These are phyloP conservation scores for Gastrodia elata DNA, from an alignment of 106 monocot species.

Conservation along the genomic window DNA sequence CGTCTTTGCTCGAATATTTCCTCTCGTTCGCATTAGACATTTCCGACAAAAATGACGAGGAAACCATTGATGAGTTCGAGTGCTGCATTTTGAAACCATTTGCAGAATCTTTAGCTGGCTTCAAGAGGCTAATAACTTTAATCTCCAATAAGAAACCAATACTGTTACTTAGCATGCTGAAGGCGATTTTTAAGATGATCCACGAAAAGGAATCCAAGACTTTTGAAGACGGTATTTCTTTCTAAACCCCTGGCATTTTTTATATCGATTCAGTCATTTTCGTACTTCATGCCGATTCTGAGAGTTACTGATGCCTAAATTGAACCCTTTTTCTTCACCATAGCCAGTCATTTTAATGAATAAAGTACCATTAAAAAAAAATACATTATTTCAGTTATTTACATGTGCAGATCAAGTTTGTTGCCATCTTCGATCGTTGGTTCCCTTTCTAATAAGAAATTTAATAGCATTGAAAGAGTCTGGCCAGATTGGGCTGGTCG, in stretches of 20 bases:
- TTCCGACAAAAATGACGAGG: conserved; percentile 13
- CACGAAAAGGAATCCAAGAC: conserved; percentile 28
- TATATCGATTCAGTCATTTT: not conserved
- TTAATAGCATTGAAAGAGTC: conserved; percentile 46
- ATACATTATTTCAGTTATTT: not conserved
- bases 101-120: conserved; percentile 15
- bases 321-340: no score
- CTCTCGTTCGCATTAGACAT: conserved; percentile 24
- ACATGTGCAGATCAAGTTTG: conserved; percentile 24
- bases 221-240: conserved; percentile 23
- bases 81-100: conserved; percentile 6
- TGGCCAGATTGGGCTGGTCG: conserved; percentile 24
- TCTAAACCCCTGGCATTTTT: not conserved
- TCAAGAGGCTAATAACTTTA: conserved; percentile 48
- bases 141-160: conserved; percentile 54
- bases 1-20: conserved; percentile 48
- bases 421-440: conserved; percentile 42
- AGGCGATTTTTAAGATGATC: conserved; percentile 51
- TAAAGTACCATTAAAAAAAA: not conserved
- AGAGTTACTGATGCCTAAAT: no score
- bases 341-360: not conserved
- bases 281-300: no score
- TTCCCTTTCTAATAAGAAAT: conserved; percentile 46
- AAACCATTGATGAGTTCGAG: conserved; percentile 19
- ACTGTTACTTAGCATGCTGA: conserved; percentile 53